These are phyloP conservation scores for Mesembryanthemum crystallinum DNA, from an alignment of 148 eudicot genomes.

Conservation along the genomic window DNA sequence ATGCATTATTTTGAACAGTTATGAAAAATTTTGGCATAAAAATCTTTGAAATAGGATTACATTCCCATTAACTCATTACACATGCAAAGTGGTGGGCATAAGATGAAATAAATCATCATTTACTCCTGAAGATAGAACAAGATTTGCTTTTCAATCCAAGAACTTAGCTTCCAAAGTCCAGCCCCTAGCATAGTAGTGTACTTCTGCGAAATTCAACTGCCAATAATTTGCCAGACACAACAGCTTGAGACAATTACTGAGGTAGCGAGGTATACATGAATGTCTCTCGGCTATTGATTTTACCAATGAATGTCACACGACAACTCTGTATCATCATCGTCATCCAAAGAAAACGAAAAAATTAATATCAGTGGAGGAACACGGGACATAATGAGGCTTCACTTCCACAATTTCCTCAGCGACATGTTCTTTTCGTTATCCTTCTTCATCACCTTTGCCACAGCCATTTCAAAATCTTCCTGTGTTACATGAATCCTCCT, in stretches of 20 bases:
- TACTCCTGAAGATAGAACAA: no score
- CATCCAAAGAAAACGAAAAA: not conserved
- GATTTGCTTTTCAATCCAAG: no score
- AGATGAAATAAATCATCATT: no score
- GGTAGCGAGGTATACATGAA: not conserved
- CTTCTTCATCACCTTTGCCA: constrained; percentile 59
- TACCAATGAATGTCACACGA: not conserved
- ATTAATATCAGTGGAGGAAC: not conserved
- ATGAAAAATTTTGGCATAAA: no score
- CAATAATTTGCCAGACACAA: not conserved
- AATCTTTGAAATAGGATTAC: no score
- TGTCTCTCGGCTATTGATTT: not conserved
- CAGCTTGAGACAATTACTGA: not conserved
- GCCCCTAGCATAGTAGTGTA: no score
- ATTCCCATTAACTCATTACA: no score
- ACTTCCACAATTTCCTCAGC: constrained; percentile 50
- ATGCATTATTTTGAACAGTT: no score
- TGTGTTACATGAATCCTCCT: constrained; percentile 54
- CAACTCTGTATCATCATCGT: not conserved
- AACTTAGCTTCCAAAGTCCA: no score
- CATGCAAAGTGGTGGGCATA: no score
- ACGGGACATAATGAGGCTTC: not conserved
- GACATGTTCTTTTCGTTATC: constrained; percentile 53
- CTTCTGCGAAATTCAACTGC: not conserved
- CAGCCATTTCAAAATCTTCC: constrained; percentile 58